phyloP scores from a whole-genome alignment of 129 eudicot species.

The Arctium lappa region DNA sequence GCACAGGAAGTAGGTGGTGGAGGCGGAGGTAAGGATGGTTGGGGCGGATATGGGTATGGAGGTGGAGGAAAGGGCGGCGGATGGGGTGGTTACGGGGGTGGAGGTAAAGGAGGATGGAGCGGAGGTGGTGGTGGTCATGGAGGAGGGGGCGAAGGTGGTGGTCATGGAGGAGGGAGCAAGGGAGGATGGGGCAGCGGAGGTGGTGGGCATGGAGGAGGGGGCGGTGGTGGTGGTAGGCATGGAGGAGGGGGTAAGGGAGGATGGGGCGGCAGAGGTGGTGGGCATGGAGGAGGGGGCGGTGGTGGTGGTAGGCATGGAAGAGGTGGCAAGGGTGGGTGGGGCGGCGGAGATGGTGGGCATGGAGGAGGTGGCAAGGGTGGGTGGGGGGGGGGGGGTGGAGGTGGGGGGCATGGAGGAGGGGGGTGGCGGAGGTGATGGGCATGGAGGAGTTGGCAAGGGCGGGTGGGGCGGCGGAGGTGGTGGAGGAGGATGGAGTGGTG shows the following conservation, averaged over 20 bases:
- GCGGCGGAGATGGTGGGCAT: background rate
- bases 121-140: slow-evolving; percentile 26
- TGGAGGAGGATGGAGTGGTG: background rate
- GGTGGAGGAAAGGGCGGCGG: slow-evolving; percentile 32
- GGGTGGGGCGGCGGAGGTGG: slow-evolving; percentile 18
- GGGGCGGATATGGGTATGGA: slow-evolving; percentile 28
- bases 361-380: slow-evolving; percentile 19
- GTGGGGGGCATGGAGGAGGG: slow-evolving; percentile 6
- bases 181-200: slow-evolving; percentile 10
- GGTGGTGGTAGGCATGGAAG: slow-evolving; percentile 16
- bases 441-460: slow-evolving; percentile 14
- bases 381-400: slow-evolving; percentile 21
- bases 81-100: slow-evolving; percentile 29
- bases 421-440: slow-evolving; percentile 6
- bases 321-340: slow-evolving; percentile 17
- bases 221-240: slow-evolving; percentile 29
- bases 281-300: no score
- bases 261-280: slow-evolving; percentile 25
- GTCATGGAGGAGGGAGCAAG: background rate
- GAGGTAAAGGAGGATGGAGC: slow-evolving; percentile 24
- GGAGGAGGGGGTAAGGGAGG: slow-evolving; percentile 35
- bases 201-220: slow-evolving; percentile 25
- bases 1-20: slow-evolving; percentile 13
- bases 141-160: slow-evolving; percentile 3
- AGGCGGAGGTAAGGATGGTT: slow-evolving; percentile 20